A percentile compares a stretch with the other conserved stretches of the same genome.
phyloP scores from a whole-genome alignment of 169 alveolate species.

The Miamiensis avidus region DNA sequence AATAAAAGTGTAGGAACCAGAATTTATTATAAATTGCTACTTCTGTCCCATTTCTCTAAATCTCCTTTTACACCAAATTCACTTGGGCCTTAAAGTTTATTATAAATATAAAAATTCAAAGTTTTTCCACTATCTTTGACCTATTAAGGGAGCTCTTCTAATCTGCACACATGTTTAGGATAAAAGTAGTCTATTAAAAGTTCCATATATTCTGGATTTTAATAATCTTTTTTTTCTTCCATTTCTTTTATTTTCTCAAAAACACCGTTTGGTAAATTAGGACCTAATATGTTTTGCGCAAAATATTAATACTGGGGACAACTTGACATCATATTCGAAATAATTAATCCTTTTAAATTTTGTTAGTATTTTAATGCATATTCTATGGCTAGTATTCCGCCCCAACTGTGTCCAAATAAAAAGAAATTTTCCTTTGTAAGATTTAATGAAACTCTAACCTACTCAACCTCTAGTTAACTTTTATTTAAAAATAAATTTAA shows the following conservation, averaged over 20 bases:
- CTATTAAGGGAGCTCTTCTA: not conserved
- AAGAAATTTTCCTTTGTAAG: not conserved
- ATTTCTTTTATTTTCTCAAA: not conserved
- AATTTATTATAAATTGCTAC: too few species aligned
- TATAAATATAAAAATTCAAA: too few species aligned
- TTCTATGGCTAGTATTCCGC: not conserved
- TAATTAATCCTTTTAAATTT: not conserved
- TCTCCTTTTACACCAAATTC: not conserved
- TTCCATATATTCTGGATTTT: not conserved
- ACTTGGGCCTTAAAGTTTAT: not conserved
- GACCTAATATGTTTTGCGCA: not conserved
- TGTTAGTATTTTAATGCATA: too few species aligned
- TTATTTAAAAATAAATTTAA: too few species aligned
- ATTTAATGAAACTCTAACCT: not conserved
- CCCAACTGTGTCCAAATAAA: not conserved
- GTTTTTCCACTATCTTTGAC: not conserved
- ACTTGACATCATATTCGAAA: not conserved
- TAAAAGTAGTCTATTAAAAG: not conserved
- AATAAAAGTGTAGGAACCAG: not conserved
- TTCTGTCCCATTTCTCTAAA: not conserved
- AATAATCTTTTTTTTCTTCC: not conserved
- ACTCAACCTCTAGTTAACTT: not conserved
- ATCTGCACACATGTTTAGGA: not conserved
- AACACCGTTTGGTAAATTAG: not conserved
- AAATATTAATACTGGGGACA: too few species aligned